phyloP scores from a whole-genome alignment of 345 rosid genomes.

The Corymbia maculata region DNA sequence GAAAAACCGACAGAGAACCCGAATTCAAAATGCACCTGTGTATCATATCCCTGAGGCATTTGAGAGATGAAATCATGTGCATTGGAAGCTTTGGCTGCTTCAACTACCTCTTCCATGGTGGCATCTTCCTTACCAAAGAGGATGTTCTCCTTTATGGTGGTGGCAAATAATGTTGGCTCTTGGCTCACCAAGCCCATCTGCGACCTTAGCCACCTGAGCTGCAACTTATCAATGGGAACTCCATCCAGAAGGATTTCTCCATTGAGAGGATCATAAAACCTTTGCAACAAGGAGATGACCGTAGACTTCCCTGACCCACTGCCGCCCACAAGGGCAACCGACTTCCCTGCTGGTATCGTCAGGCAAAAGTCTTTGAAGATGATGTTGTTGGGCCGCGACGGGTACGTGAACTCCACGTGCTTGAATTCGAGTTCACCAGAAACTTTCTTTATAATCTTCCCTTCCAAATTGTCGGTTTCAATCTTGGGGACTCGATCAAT shows the following conservation, averaged over 20 bases:
- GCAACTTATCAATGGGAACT: not conserved
- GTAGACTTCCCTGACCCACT: constrained; percentile 12
- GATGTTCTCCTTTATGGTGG: constrained; percentile 27
- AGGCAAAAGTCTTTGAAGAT: not conserved
- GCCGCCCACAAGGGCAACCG: constrained; percentile 1
- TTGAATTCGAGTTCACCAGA: constrained; percentile 1
- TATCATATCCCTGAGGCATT: constrained; percentile 23
- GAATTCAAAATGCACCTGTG: constrained; percentile 10
- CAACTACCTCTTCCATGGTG: constrained; percentile 9
- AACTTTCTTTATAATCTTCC: not conserved
- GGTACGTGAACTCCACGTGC: not conserved
- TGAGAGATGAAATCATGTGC: constrained; percentile 24
- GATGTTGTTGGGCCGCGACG: not conserved
- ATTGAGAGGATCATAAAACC: constrained; percentile 1
- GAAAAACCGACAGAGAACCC: not conserved
- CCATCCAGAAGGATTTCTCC: constrained; percentile 7
- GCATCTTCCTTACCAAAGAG: constrained; percentile 36
- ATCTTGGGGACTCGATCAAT: constrained; percentile 4
- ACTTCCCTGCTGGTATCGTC: not conserved
- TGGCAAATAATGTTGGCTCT: constrained; percentile 32
- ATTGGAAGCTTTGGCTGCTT: constrained; percentile 27
- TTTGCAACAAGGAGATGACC: constrained; percentile 1
- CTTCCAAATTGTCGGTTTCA: not conserved
- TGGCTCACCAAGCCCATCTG: constrained; percentile 37
- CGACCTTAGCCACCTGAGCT: constrained; percentile 4